phyloP scores from a whole-genome alignment of 495 filamentous ascomycete genomes.

The Annulohypoxylon nitens region DNA sequence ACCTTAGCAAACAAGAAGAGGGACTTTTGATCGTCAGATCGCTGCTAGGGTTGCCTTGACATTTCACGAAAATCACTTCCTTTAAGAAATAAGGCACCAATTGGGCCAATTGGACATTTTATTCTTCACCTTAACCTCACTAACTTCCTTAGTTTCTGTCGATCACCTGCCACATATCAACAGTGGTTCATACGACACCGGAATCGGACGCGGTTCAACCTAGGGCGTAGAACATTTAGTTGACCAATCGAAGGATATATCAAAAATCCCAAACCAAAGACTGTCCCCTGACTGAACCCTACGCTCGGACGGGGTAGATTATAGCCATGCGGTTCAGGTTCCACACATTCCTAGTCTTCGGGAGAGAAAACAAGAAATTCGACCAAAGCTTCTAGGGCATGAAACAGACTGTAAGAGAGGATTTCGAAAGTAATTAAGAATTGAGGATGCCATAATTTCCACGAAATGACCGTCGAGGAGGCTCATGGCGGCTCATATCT shows the following conservation, averaged over 20 bases:
- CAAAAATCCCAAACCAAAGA: constrained; percentile 6
- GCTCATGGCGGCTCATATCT: neutral
- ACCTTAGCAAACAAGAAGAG: constrained; percentile 6
- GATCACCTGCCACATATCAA: constrained; percentile 7
- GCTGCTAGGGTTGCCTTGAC: constrained; percentile 16
- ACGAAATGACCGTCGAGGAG: neutral
- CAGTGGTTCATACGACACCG: constrained; percentile 1
- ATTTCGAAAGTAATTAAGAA: neutral
- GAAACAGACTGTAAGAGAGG: neutral
- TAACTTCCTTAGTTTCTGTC: neutral
- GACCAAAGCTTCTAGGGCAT: neutral
- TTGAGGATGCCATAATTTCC: neutral
- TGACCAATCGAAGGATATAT: neutral
- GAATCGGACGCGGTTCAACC: constrained; percentile 7
- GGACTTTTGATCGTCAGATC: constrained; percentile 19
- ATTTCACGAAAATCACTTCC: neutral
- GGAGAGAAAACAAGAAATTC: constrained; percentile 23
- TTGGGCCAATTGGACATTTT: constrained; percentile 8
- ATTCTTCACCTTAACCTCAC: neutral
- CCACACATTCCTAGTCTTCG: constrained; percentile 27
- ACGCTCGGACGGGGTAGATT: constrained; percentile 36
- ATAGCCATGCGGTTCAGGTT: constrained; percentile 16
- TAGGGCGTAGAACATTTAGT: neutral
- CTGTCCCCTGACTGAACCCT: constrained; percentile 9
- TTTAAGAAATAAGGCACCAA: neutral